phyloP scores from a whole-genome alignment of 768 basidiomycete genomes.

The Chalciporus piperatus region DNA sequence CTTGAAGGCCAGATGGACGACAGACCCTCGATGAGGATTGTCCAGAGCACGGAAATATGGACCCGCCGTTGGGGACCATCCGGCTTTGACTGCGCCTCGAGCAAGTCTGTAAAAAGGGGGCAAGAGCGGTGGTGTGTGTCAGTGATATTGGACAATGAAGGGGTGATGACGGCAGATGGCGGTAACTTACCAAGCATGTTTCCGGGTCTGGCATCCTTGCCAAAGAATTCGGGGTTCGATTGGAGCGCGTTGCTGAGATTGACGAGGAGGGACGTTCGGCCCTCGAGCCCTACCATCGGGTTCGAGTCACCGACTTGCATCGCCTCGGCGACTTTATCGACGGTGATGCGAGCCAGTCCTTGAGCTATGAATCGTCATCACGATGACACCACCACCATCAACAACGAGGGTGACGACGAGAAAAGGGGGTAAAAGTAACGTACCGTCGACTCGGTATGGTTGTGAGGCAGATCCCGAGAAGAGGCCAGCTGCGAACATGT shows the following conservation, averaged over 20 bases:
- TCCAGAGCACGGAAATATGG: conserved; percentile 78
- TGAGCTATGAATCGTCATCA: conserved; percentile 46
- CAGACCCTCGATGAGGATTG: conserved; percentile 75
- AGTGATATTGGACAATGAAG: too few species aligned
- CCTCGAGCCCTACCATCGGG: conserved; percentile 88
- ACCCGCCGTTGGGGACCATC: conserved; percentile 46
- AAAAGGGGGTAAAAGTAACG: conserved; percentile 2
- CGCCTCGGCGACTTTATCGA: conserved; percentile 54
- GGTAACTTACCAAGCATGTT: conserved; percentile 77
- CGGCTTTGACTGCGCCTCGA: conserved; percentile 51
- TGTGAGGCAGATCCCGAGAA: conserved; percentile 65
- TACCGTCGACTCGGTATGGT: conserved; percentile 79
- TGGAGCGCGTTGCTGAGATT: conserved; percentile 72
- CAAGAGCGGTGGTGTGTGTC: neutral
- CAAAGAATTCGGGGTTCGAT: conserved; percentile 67
- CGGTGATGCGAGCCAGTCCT: conserved; percentile 64
- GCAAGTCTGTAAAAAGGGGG: conserved; percentile 65
- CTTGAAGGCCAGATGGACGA: conserved; percentile 88
- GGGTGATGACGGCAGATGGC: conserved; percentile 6
- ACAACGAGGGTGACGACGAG: neutral
- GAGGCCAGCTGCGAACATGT: conserved; percentile 83
- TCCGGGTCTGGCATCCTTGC: conserved; percentile 70
- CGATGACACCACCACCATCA: neutral
- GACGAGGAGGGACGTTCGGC: conserved; percentile 73
- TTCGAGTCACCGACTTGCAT: conserved; percentile 81